Conservation (phyloP, 164 flowering plant genomes). For the Berberis vulgaris region DNA sequence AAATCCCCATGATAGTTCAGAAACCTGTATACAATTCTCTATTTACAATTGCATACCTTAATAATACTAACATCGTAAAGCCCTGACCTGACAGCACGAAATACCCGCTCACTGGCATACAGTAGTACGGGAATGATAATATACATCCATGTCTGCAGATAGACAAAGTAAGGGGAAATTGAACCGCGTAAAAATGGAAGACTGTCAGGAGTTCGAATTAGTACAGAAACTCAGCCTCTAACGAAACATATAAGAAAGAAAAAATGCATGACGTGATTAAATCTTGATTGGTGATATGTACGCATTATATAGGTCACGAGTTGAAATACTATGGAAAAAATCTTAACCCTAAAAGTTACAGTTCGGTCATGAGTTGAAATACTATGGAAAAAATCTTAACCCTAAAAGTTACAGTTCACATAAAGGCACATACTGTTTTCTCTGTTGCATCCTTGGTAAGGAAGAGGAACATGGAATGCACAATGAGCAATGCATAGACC, state of each 20-base stretch:
- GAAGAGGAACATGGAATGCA: slow-evolving; percentile 48
- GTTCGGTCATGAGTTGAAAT: neutral
- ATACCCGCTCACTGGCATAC: slow-evolving; percentile 34
- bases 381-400: neutral
- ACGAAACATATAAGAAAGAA: no score
- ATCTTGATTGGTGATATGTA: no score
- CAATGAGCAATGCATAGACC: slow-evolving; percentile 40
- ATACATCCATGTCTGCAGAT: slow-evolving; percentile 47
- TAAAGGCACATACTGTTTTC: slow-evolving; percentile 29
- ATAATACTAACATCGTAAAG: slow-evolving; percentile 20
- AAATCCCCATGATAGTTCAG: no score
- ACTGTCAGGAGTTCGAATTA: no score
- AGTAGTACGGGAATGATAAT: slow-evolving; percentile 38
- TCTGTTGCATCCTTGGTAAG: slow-evolving; percentile 26
- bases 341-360: neutral
- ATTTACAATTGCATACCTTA: slow-evolving; percentile 16
- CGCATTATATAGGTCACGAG: no score
- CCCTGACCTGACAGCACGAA: slow-evolving; percentile 30
- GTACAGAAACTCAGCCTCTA: no score
- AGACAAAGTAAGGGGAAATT: neutral
- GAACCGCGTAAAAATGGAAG: neutral
- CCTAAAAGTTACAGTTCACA: neutral
- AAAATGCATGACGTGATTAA: no score
- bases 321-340: no score
- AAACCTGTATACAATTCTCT: no score